These are phyloP conservation scores for Fusarium kyushuense DNA, from an alignment of 2,329 filamentous ascomycete genomes.

Conservation along the genomic window DNA sequence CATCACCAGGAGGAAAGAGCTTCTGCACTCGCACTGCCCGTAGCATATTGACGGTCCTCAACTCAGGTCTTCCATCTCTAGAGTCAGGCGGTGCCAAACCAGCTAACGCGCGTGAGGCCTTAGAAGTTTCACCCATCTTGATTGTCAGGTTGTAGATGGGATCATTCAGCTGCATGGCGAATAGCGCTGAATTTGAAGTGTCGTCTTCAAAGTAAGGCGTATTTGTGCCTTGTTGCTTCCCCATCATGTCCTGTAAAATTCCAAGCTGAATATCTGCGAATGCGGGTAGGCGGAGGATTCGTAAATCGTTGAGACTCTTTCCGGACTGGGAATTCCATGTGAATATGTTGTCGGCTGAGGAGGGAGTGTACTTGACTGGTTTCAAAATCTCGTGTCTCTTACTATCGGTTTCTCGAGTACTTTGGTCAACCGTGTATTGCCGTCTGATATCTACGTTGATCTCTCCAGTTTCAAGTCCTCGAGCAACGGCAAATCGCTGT, in stretches of 20 bases:
- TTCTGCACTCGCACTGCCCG: neutral
- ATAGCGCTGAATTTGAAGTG: neutral
- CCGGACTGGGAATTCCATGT: neutral
- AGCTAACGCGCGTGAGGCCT: neutral
- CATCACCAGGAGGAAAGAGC: neutral
- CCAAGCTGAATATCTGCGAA: neutral
- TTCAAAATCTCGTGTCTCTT: neutral
- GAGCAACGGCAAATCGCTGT: neutral
- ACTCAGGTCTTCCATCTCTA: neutral
- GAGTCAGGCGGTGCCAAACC: neutral
- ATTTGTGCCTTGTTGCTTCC: neutral
- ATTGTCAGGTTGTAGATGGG: neutral
- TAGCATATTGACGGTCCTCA: neutral
- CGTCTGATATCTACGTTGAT: neutral
- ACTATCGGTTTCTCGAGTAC: neutral
- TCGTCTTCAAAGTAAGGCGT: neutral
- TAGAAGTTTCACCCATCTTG: neutral
- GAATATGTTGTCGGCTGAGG: neutral
- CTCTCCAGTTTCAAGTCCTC: neutral
- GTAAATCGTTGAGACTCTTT: neutral
- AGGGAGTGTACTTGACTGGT: neutral
- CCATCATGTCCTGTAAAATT: neutral
- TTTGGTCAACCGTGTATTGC: neutral
- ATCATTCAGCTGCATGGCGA: neutral
- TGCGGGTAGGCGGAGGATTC: neutral